These are phyloP conservation scores for Phytophthora vignae DNA, from an alignment of 352 stramenopile genomes.

Conservation along the genomic window DNA sequence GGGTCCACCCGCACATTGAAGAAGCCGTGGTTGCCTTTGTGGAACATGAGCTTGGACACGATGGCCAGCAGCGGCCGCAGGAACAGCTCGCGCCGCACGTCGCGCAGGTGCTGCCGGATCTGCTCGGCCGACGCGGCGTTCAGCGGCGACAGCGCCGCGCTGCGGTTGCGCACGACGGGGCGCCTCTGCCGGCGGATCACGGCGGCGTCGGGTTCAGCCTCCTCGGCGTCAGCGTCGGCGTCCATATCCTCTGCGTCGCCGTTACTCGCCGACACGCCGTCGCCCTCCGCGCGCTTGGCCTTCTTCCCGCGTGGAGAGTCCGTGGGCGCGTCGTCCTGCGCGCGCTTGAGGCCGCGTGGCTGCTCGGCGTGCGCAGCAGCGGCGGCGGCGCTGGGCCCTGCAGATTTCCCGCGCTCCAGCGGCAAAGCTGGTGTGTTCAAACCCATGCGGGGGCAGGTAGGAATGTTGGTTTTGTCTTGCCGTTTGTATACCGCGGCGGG, in stretches of 20 bases:
- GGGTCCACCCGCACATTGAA: constrained; percentile 88
- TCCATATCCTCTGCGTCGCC: background rate
- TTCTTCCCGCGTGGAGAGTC: constrained; percentile 12
- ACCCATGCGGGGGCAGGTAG: constrained; percentile 44
- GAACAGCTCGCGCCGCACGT: constrained; percentile 78
- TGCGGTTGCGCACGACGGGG: constrained; percentile 5
- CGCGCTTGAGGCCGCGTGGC: too few species aligned
- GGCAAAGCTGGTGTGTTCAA: constrained; percentile 48
- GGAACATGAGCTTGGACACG: constrained; percentile 84
- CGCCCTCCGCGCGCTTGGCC: constrained; percentile 30
- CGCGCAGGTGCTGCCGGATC: constrained; percentile 74
- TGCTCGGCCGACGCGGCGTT: constrained; percentile 62
- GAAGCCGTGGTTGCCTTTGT: constrained; percentile 80
- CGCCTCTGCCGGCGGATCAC: constrained; percentile 7
- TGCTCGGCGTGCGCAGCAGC: background rate
- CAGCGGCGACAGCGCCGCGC: constrained; percentile 61
- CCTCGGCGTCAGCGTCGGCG: background rate
- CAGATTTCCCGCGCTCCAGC: constrained; percentile 28
- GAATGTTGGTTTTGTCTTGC: constrained; percentile 63
- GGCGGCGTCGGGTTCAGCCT: constrained; percentile 4
- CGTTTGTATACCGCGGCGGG: constrained; percentile 41
- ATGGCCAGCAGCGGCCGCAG: constrained; percentile 67
- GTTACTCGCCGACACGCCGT: background rate
- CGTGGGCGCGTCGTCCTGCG: background rate
- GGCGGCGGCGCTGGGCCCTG: background rate